These are phyloP conservation scores for Cucurbita argyrosperma DNA, from an alignment of 306 rosid species.

Conservation along the genomic window DNA sequence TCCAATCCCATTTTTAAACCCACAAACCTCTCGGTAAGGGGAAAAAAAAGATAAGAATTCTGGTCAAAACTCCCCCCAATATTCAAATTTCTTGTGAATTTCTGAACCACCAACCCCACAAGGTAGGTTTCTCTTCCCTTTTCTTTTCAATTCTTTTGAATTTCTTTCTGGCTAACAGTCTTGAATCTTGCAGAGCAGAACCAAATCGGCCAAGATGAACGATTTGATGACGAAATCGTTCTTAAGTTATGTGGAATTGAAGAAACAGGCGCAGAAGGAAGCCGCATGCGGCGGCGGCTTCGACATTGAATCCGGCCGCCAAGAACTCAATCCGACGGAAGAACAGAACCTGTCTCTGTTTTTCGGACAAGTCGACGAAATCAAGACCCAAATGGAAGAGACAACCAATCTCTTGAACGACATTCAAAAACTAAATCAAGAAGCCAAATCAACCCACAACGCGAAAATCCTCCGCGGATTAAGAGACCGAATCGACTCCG, in stretches of 20 bases:
- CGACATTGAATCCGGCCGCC: slow-evolving; percentile 58
- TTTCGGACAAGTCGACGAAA: slow-evolving; percentile 43
- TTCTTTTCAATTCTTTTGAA: not conserved
- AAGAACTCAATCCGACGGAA: slow-evolving; percentile 32
- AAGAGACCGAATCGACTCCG: slow-evolving; percentile 65
- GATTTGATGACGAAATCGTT: slow-evolving; percentile 88
- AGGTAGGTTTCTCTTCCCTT: not conserved
- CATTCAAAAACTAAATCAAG: slow-evolving; percentile 58
- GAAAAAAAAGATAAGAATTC: not conserved
- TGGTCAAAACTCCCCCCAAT: not conserved
- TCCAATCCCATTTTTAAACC: not conserved
- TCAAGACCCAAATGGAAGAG: slow-evolving; percentile 78
- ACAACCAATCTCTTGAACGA: slow-evolving; percentile 80
- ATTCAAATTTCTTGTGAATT: not conserved
- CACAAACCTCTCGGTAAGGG: not conserved
- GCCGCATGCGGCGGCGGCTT: slow-evolving; percentile 21
- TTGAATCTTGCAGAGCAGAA: not conserved
- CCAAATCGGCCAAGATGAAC: slow-evolving; percentile 45
- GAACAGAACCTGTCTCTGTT: slow-evolving; percentile 68
- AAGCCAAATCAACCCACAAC: slow-evolving; percentile 70
- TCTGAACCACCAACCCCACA: not conserved
- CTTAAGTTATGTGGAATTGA: slow-evolving; percentile 79
- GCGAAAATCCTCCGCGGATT: slow-evolving; percentile 71
- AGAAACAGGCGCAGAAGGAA: slow-evolving; percentile 59
- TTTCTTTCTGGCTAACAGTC: not conserved